Evolutionary conservation across 768 basidiomycete genomes (phyloP), one percentile per base, ranked within the genome.

Genomic region (Cystofilobasidium macerans): DNA sequence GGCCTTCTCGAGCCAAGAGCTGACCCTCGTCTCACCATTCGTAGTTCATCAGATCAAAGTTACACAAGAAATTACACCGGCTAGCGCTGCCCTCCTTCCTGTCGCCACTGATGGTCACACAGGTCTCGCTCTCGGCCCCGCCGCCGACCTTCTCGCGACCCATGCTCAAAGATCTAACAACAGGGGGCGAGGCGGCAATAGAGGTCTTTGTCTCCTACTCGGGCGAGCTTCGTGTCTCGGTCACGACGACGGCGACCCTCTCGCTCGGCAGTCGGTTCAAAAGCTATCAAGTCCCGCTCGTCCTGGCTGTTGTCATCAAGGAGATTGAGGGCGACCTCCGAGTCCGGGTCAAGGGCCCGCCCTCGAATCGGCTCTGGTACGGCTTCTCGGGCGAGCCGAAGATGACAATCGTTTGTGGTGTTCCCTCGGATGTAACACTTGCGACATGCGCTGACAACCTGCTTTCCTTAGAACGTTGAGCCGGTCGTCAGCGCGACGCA

Each of bases 91-190:
- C 67, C 24, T 58, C 45, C 1, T 40, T 67, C 12, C 59, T 59
- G 26, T 62, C 65, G 24, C 68, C 68, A 1, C 58, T 63, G 35
- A 56, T 56, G 13, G 58, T 61, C 56, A 69, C 58, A 9, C 16
- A 48, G 26, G 65, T 67, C 33, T 51, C 59, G 14, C 33, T 67
- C 28, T 53, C 38, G 22, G 28, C 62, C 1, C 62, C 53, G 4
- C 16, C 12, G 24, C 35, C 42, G 51, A 87, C 87, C 69, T 81
- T 98, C 69, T 89, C 87, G 80, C 94, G 93, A 70, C 95, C 95
- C 3, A 97, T 98, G 94, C 80, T 99, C 63, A 98, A 98, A 78
- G 91, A 97, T 72, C 84, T 97, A 62, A 94, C 91, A 1, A 85
- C 86, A 70, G 91, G 95, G 64, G 95, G 95, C 22, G 89, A 94